Evolutionary conservation across 331 rosid species (phyloP).

Genomic region (Saraca asoca): DNA sequence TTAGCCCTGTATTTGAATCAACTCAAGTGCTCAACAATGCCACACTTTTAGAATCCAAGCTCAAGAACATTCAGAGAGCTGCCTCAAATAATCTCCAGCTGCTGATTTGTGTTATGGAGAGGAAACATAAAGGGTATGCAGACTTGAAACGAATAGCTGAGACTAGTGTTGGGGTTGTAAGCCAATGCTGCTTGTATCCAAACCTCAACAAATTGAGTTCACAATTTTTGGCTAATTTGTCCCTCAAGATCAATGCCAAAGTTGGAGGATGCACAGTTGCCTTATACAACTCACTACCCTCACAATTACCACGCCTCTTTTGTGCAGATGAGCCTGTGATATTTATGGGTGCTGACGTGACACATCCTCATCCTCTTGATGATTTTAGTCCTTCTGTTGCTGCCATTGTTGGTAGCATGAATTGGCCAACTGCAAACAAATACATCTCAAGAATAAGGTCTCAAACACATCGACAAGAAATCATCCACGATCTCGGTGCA

Average conservation of each 20-base stretch:
- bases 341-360: constrained; percentile 98
- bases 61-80: constrained; percentile 60
- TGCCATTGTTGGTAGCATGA: constrained; percentile 99
- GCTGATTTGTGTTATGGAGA: constrained; percentile 88
- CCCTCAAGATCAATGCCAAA: constrained; percentile 97
- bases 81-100: constrained; percentile 89
- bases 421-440: constrained; percentile 98
- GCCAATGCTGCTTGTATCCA: constrained; percentile 89
- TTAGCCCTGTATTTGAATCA: constrained; percentile 77
- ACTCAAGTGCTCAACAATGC: constrained; percentile 81
- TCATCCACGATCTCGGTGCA: constrained; percentile 74
- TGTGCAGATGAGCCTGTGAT: constrained; percentile 66
- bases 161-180: constrained; percentile 82
- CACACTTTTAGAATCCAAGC: constrained; percentile 78
- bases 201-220: constrained; percentile 77
- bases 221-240: constrained; percentile 86
- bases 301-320: constrained; percentile 85
- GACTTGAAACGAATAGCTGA: constrained; percentile 94
- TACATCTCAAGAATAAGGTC: constrained; percentile 95
- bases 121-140: constrained; percentile 88
- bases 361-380: constrained; percentile 98
- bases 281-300: constrained; percentile 77
- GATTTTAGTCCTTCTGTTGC: constrained; percentile 95
- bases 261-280: constrained; percentile 98
- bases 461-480: constrained; percentile 93